A percentile compares a stretch with the other conserved stretches of the same genome.
Evolutionary conservation across 495 filamentous ascomycete species (phyloP).

Genomic region (Lophium mytilinum): DNA sequence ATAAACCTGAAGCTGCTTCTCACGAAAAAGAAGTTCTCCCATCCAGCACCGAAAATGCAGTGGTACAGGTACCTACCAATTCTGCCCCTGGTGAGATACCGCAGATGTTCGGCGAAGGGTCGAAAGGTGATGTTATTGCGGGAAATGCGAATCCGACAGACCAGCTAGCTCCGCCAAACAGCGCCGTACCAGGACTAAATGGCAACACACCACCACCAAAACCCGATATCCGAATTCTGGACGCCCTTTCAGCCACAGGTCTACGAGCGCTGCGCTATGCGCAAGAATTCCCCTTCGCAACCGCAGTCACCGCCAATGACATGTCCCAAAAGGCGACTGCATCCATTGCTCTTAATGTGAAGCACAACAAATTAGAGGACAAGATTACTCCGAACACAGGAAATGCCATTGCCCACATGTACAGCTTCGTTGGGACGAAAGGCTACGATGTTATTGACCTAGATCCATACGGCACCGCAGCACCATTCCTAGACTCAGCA

Average conservation of each 20-base stretch:
- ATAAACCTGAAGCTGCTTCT: not conserved
- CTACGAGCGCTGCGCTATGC: conserved; percentile 88
- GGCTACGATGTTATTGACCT: conserved; percentile 92
- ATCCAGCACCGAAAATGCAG: no score
- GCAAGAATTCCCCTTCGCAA: conserved; percentile 76
- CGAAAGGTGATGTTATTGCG: not conserved
- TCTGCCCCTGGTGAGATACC: no score
- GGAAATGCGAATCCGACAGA: not conserved
- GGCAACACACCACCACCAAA: not conserved
- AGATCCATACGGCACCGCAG: conserved; percentile 90
- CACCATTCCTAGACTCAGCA: conserved; percentile 83
- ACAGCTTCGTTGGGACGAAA: conserved; percentile 39
- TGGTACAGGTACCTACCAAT: no score
- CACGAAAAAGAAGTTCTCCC: not conserved
- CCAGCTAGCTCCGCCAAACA: not conserved
- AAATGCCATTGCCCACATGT: conserved; percentile 90
- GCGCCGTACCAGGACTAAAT: not conserved
- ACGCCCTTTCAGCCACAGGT: conserved; percentile 91
- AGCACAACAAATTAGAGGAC: conserved; percentile 64
- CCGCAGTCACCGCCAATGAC: conserved; percentile 82
- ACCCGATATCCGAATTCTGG: conserved; percentile 66
- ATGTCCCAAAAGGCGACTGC: conserved; percentile 66
- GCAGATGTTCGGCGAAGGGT: no score
- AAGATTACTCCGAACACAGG: conserved; percentile 65
- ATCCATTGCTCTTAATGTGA: conserved; percentile 72